Base-by-base conservation (phyloP, 768 basidiomycete species). In the Suillus subalutaceus region DNA sequence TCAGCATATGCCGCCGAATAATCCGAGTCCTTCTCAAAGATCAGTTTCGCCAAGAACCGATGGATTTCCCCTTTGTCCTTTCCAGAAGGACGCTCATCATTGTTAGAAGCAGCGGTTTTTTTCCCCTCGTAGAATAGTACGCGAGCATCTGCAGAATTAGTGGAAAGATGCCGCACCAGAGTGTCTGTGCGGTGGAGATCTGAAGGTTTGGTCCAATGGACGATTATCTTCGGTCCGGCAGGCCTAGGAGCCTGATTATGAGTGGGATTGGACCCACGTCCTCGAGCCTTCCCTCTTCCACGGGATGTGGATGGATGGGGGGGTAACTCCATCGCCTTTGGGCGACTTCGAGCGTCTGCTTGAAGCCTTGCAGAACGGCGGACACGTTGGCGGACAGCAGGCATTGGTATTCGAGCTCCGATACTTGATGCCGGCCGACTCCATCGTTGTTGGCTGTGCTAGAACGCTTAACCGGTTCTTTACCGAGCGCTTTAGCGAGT, bases 31-130 rank as follows among this genome's bases (percentile, higher is more conserved):
- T 38, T 60, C 35, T 60, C 20, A 6, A 60, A 60, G 6, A 60
- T 38, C 32, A 32, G 38, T 18, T 40, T 60, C 13, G 9, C 8
- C 6, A 59, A n/a, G n/a, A 59, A 3, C 13, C 2, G 10, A 59
- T 59, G 15, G 57, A 59, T 59, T 3, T 59, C 57, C 41, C 41
- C 37, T 26, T 59, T 59, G 30, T 60, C 30, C 38, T 18, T 40
- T 6, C 58, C 58, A 60, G 58, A 60, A n/a, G 58, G 58, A 23
- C 8, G 20, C 43, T 43, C 37, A 15, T 60, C 38, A 41, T 6
- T n/a, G 38, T 8, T 38, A 9, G 18, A 30, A 60, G 38, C 20
- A 8, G 44, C 44, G 6, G 20, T n/a, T 8, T 46, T 46, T 46
- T 46, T 46, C 20, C 44, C 44, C 20, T 46, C 8, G 20, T 46